Evolutionary conservation across 768 basidiomycete species (phyloP).

Genomic region (Thelephora aurantiotincta): DNA sequence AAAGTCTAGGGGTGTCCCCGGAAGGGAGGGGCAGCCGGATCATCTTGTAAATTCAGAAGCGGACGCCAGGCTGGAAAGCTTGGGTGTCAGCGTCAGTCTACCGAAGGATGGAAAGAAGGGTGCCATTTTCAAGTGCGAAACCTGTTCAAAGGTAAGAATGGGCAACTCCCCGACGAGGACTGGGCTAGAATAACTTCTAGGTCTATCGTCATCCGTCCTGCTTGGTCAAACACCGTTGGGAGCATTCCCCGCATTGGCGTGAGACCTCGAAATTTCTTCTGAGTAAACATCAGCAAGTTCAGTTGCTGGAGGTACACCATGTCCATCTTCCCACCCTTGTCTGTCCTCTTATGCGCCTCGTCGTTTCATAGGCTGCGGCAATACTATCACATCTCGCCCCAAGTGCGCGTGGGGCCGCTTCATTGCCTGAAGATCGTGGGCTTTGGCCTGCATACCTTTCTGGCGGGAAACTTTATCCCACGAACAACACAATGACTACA

Average conservation of each 20-base stretch:
- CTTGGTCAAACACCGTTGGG: constrained; percentile 96
- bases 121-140: constrained; percentile 86
- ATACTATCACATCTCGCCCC: constrained; percentile 84
- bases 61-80: constrained; percentile 7
- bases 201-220: constrained; percentile 89
- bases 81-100: constrained; percentile 15
- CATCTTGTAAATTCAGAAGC: constrained; percentile 6
- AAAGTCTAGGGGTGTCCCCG: constrained; percentile 10
- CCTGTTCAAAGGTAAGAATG: constrained; percentile 71
- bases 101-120: constrained; percentile 47
- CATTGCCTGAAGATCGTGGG: constrained; percentile 86
- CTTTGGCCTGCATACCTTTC: constrained; percentile 82
- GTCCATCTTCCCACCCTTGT: not conserved
- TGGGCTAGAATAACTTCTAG: constrained; percentile 20
- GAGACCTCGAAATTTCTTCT: constrained; percentile 83
- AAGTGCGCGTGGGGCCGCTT: constrained; percentile 44
- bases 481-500: constrained; percentile 6
- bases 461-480: constrained; percentile 48
- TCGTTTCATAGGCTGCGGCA: constrained; percentile 59
- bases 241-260: constrained; percentile 93
- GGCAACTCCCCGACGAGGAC: not conserved
- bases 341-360: constrained; percentile 1
- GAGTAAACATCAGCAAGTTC: constrained; percentile 95
- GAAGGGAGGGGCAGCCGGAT: constrained; percentile 8
- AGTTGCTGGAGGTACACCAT: constrained; percentile 68